Evolutionary conservation across 129 eudicot species (phyloP).

Genomic region (Logfia minima): DNA sequence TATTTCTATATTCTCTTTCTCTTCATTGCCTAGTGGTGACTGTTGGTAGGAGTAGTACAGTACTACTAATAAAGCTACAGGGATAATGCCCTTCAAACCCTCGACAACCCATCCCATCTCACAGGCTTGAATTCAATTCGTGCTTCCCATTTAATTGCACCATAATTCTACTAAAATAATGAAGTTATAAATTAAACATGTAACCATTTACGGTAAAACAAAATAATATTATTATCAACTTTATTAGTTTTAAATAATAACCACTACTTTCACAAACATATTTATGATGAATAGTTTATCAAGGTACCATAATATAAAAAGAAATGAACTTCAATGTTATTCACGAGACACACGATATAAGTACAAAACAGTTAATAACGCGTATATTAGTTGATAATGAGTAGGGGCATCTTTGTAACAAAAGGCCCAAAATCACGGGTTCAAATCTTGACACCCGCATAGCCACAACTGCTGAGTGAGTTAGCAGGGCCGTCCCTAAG

Average conservation of each 20-base stretch:
- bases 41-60: constrained; percentile 30
- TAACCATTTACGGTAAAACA: background rate
- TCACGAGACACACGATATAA: background rate
- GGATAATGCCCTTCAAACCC: constrained; percentile 35
- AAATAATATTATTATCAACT: background rate
- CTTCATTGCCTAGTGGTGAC: constrained; percentile 19
- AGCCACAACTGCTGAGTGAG: too few species aligned
- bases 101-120: constrained; percentile 39
- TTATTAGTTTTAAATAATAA: background rate
- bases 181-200: background rate
- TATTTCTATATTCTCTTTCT: background rate
- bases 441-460: too few species aligned
- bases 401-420: too few species aligned
- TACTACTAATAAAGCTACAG: constrained; percentile 38
- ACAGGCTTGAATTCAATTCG: constrained; percentile 33
- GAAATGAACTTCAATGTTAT: background rate
- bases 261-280: background rate
- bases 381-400: too few species aligned
- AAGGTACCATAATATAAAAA: background rate
- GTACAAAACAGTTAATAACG: too few species aligned
- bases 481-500: too few species aligned
- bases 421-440: too few species aligned
- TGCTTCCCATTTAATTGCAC: constrained; percentile 24
- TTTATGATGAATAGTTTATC: background rate
- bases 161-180: constrained; percentile 5